Evolutionary conservation across 768 basidiomycete species (phyloP), one percentile per base, ranked within the genome.

Genomic region (Lactarius sp.): DNA sequence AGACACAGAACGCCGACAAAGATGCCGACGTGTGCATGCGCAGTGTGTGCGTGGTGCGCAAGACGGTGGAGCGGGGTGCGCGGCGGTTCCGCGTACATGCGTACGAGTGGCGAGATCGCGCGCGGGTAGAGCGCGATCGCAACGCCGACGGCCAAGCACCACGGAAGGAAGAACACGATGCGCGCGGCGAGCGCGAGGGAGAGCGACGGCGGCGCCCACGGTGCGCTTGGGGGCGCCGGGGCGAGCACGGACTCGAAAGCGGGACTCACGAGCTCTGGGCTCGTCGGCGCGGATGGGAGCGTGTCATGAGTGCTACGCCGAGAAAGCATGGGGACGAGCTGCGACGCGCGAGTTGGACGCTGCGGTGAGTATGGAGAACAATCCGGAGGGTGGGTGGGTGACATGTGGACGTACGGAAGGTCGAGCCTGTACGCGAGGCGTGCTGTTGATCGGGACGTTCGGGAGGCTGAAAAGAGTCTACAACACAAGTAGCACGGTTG

Each of bases 41-140:
- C 65, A 7, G 58, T 56, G 51, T 68, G 65, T 22, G 65, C 65
- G 57, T 68, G 65, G 55, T 62, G 52, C 50, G 65, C 67, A 54
- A 68, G 67, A 14, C 67, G 65, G 55, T 60, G 61, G 9, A 66
- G 58, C 1, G 67, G 57, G 27, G 61, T 62, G 34, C 34, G 57
- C 12, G 58, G 60, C 1, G 54, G 31, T 1, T 22, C 42, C 6
- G 57, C 51, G 59, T 63, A 63, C 18, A 46, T 27, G 18, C 61
- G 61, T 12, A 66, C 65, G 39, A 60, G 60, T 14, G 20, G n/a
- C n/a, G 52, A 22, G 3, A 66, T 41, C 13, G 34, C n/a, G 10
- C 57, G 61, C 2, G 67, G 67, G 20, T 56, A 44, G 20, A 68
- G 36, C 9, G 55, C 34, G 34, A 68, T 61, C 0, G 52, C 44